Evolutionary conservation across 305 asterid genomes (phyloP).

Genomic region (Rubia peregrina): DNA sequence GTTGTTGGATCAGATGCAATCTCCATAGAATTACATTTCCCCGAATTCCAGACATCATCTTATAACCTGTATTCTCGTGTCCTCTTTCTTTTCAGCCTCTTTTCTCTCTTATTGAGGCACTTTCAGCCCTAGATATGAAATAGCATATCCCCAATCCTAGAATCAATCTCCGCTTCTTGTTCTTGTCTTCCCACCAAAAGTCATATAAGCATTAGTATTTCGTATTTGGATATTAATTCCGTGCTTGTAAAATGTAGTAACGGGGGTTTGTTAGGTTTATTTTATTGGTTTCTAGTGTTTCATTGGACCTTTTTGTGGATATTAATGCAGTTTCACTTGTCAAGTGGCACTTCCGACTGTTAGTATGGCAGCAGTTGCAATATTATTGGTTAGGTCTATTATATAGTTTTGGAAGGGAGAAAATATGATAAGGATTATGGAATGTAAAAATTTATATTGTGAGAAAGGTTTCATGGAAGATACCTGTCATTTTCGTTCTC

Average conservation of each 20-base stretch:
- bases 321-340: background rate
- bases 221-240: background rate
- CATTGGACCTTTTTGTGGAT: background rate
- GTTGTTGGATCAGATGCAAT: background rate
- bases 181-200: background rate
- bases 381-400: background rate
- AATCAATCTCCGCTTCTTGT: background rate
- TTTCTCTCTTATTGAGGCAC: background rate
- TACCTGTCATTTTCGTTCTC: background rate
- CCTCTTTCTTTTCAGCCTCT: background rate
- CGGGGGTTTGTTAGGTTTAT: background rate
- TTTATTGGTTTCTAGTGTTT: background rate
- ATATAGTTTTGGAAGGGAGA: background rate
- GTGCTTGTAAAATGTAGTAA: background rate
- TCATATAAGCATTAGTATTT: background rate
- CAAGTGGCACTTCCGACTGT: background rate
- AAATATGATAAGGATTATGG: background rate
- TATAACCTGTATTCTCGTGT: background rate
- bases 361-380: slow-evolving; percentile 1
- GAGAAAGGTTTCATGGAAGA: background rate
- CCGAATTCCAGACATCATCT: background rate
- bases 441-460: background rate
- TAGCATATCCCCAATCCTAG: background rate
- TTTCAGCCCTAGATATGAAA: background rate
- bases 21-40: background rate